Evolutionary conservation across 306 rosid species (phyloP), one percentile per base, ranked within the genome.

Genomic region (Canavalia ensiformis): DNA sequence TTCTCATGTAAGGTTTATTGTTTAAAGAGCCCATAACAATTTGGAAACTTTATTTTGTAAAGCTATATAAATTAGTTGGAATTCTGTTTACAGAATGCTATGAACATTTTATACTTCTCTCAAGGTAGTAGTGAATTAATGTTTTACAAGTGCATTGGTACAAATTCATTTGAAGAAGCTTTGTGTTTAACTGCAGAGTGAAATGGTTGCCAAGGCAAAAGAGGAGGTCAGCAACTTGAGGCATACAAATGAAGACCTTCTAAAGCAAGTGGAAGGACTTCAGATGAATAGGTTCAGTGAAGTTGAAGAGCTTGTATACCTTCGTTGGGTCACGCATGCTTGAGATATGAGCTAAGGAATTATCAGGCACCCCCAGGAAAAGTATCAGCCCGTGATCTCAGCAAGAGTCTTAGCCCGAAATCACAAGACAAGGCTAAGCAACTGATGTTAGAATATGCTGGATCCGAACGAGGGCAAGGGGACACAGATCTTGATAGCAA

Each of bases 301-400:
- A 86, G 98, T 95, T 66, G 99, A 95, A 90, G 98, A 95, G 87
- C 90, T 95, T 65, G 98, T 95, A 57, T 93, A 95, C 85, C 97
- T 95, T 74, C 96, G 99, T 57, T 95, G 99, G 99, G 93, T 93
- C 79, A 95, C 55, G 99, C 99, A 46, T 95, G 99, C 79, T 83
- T 95, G 89, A 89, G 98, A 80, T 95, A 71, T 78, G 99, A 95
- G 80, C 97, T 93, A 60, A 88, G 92, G 81, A 92, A 95, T 84
- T 74, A 89, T 65, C 84, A 90, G 74, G 78, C 93, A 81, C 92
- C 96, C 33, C 77, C 84, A 45, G 98, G 99, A 76, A 88, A 89
- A 88, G 8, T 86, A 66, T 88, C 98, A 8, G 98, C 96, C 1
- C 96, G 96, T 42, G 97, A 93, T 76, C 99, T 95, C 67, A 93